Conservation (phyloP, 164 flowering plant species). For the Pachysandra terminalis region DNA sequence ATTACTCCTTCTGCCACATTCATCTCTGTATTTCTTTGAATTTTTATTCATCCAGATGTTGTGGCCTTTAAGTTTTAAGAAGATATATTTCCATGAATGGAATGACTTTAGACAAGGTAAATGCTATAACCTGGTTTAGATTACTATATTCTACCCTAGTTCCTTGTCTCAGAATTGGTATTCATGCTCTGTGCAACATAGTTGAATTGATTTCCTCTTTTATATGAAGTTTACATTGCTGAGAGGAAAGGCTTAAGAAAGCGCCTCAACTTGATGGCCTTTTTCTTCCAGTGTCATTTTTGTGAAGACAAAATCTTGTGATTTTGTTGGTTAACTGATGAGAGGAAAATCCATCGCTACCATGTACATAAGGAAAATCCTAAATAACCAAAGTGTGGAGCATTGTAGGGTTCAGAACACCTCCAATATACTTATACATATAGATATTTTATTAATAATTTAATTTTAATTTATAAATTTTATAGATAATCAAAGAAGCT, state of each 20-base stretch:
- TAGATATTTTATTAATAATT: too few relatives aligned
- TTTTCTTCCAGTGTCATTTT: too few relatives aligned
- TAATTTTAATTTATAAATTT: too few relatives aligned
- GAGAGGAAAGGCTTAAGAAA: neutral
- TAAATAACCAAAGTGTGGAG: too few relatives aligned
- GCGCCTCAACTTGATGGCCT: neutral
- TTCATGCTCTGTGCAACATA: neutral
- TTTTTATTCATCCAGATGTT: neutral
- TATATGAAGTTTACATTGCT: neutral
- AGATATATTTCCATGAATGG: neutral
- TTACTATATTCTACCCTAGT: neutral
- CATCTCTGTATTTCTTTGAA: neutral
- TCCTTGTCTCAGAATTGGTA: neutral
- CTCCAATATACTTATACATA: too few relatives aligned
- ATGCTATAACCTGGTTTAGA: neutral
- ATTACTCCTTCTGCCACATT: neutral
- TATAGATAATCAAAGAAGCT: too few relatives aligned
- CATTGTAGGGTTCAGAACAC: too few relatives aligned
- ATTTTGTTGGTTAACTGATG: too few relatives aligned
- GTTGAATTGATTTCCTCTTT: neutral
- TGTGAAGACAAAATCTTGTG: too few relatives aligned
- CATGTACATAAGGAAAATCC: too few relatives aligned
- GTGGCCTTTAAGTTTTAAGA: neutral
- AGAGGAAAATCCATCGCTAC: too few relatives aligned
- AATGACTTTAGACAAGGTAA: slow-evolving; percentile 2